These are phyloP conservation scores for Globisporangium echinulatum DNA, from an alignment of 352 stramenopile species.

Conservation along the genomic window DNA sequence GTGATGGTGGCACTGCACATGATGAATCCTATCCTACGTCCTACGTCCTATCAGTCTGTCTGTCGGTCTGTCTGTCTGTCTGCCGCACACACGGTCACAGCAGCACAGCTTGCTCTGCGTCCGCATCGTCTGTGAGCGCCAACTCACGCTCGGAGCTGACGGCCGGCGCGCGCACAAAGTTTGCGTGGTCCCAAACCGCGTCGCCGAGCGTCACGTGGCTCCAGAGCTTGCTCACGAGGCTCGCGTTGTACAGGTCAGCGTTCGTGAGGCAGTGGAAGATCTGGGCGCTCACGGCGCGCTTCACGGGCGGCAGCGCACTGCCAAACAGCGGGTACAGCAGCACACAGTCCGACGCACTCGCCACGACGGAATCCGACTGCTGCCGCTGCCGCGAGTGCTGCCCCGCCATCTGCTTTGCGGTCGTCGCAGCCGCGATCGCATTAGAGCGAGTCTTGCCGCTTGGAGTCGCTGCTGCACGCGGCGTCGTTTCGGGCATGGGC, in stretches of 20 bases:
- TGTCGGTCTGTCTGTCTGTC: no score
- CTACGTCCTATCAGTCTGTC: no score
- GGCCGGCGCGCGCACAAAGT: conserved; percentile 30
- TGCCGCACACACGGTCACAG: no score
- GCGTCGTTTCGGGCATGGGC: conserved; percentile 18
- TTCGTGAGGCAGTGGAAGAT: conserved; percentile 77
- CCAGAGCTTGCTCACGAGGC: conserved; percentile 80
- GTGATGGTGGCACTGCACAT: no score
- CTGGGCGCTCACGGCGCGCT: conserved; percentile 42
- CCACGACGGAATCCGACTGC: background rate
- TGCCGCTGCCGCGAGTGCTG: background rate
- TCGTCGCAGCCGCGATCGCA: background rate
- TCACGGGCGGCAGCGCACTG: conserved; percentile 41
- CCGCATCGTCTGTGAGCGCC: no score
- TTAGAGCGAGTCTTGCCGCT: background rate
- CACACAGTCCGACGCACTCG: conserved; percentile 15
- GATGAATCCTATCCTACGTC: no score
- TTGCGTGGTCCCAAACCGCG: conserved; percentile 72
- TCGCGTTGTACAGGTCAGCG: conserved; percentile 76
- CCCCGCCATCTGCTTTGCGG: background rate
- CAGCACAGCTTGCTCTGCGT: no score
- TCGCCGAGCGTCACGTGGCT: conserved; percentile 70
- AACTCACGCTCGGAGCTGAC: background rate
- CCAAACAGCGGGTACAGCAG: conserved; percentile 79
- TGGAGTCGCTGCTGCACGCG: conserved; percentile 5